Evolutionary conservation across 2,329 filamentous ascomycete species (phyloP), one percentile per base, ranked within the genome.

Genomic region (Paraphoma sp.): DNA sequence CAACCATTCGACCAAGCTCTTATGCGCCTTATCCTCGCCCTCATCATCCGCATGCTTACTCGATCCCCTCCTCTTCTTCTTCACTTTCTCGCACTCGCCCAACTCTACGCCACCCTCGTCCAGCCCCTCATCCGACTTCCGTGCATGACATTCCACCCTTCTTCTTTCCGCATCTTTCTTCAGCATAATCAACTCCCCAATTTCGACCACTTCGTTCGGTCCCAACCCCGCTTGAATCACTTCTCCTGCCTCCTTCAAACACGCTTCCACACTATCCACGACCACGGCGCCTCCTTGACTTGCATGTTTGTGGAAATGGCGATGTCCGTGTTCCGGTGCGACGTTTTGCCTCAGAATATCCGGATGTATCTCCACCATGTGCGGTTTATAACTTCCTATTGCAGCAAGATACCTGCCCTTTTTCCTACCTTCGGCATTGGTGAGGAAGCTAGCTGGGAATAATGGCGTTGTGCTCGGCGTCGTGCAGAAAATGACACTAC

Each of bases 401-500:
- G 89, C 89, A 1, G 90, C 83, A 49, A 94, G 86, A 63, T 93
- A 82, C 28, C 90, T 78, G 1, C 89, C 89, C 72, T 91, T 91
- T 63, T 84, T 86, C 30, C 89, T 78, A 0, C 87, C 90, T 63
- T 91, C 88, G 6, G 85, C 83, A 53, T 84, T 89, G 0, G 91
- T 96, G 48, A 97, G 81, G 58, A 91, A 87, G 10, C 83, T 78
- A 0, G 83, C 81, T 0, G 93, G 90, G 70, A 97, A 98, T 1
- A 97, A 80, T 1, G 91, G 90, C 33, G 84, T 81, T 0, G 83
- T 84, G 1, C 88, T 89, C 0, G 93, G 92, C 1, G 93, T 97
- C 63, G 92, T 96, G 78, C 92, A 94, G 78, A 96, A 95, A 38
- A 98, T 90, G 9, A 91, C 89, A 67, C 95, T 91, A 0, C 91